Percentiles rank a stretch among this genome's conserved stretches.
These are phyloP conservation scores for Cardamine resedifolia DNA, from an alignment of 345 rosid species.

Conservation along the genomic window DNA sequence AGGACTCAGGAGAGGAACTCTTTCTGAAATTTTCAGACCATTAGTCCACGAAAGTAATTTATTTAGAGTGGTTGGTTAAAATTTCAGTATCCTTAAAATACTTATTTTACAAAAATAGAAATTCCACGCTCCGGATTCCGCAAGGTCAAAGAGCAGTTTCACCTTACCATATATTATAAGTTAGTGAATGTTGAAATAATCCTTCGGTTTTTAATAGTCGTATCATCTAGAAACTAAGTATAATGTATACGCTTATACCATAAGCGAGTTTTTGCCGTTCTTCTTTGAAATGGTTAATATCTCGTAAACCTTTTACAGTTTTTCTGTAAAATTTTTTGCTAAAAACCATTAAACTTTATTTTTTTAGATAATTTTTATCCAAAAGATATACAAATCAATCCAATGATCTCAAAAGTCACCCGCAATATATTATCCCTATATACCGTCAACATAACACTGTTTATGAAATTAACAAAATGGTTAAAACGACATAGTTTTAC, in stretches of 20 bases:
- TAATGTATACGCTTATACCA: background rate
- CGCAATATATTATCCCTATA: too few relatives aligned
- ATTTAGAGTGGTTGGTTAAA: constrained; percentile 5
- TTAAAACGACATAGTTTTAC: too few relatives aligned
- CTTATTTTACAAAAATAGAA: background rate
- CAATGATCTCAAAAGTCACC: too few relatives aligned
- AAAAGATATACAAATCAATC: too few relatives aligned
- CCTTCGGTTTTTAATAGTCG: constrained; percentile 3
- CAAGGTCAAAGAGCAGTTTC: constrained; percentile 25
- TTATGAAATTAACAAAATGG: too few relatives aligned
- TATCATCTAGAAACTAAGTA: constrained; percentile 26
- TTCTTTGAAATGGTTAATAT: background rate
- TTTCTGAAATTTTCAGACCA: constrained; percentile 11
- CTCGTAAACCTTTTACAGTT: background rate
- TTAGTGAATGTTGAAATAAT: constrained; percentile 13
- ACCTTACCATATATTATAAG: constrained; percentile 22
- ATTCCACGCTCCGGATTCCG: background rate
- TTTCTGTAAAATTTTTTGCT: too few relatives aligned
- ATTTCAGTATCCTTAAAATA: background rate
- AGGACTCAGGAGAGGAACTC: background rate
- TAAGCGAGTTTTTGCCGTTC: background rate
- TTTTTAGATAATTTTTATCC: too few relatives aligned
- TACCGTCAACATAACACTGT: too few relatives aligned
- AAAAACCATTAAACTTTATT: too few relatives aligned
- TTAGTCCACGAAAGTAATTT: constrained; percentile 19